phyloP scores from a whole-genome alignment of 106 monocot species.

The Xerophyta viscosa region DNA sequence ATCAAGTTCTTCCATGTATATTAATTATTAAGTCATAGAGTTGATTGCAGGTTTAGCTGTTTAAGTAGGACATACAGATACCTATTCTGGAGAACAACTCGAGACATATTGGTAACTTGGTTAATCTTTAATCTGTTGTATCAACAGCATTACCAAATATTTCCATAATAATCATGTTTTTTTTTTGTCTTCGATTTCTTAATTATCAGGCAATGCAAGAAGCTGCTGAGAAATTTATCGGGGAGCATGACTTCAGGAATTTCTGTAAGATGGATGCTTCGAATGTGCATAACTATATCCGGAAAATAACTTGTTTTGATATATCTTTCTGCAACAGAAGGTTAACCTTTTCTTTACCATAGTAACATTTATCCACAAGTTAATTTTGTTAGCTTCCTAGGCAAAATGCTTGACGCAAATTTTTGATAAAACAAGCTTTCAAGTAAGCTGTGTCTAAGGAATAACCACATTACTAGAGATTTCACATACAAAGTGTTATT shows the following conservation, averaged over 20 bases:
- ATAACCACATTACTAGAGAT: too few relatives aligned
- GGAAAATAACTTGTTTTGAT: constrained; percentile 46
- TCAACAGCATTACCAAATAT: neutral
- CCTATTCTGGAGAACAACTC: constrained; percentile 73
- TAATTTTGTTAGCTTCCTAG: too few relatives aligned
- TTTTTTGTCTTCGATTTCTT: constrained; percentile 8
- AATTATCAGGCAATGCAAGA: constrained; percentile 71
- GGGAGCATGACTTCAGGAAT: constrained; percentile 93
- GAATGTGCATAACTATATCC: constrained; percentile 80
- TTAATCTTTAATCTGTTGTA: neutral
- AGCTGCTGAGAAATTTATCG: constrained; percentile 63
- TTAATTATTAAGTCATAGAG: too few relatives aligned
- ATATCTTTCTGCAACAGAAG: constrained; percentile 51
- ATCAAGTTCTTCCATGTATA: too few relatives aligned
- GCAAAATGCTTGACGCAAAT: too few relatives aligned
- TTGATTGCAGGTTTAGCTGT: constrained; percentile 86
- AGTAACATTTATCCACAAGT: too few relatives aligned
- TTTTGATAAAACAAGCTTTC: too few relatives aligned
- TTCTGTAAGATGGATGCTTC: constrained; percentile 99
- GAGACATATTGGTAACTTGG: constrained; percentile 58
- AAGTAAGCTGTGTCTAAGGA: too few relatives aligned
- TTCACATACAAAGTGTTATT: too few relatives aligned
- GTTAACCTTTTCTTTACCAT: constrained; percentile 23
- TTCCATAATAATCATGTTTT: neutral
- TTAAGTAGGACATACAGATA: constrained; percentile 89